These are phyloP conservation scores for Linnemannia hyalina DNA, from an alignment of 192 early-diverging fungal species.

Conservation along the genomic window DNA sequence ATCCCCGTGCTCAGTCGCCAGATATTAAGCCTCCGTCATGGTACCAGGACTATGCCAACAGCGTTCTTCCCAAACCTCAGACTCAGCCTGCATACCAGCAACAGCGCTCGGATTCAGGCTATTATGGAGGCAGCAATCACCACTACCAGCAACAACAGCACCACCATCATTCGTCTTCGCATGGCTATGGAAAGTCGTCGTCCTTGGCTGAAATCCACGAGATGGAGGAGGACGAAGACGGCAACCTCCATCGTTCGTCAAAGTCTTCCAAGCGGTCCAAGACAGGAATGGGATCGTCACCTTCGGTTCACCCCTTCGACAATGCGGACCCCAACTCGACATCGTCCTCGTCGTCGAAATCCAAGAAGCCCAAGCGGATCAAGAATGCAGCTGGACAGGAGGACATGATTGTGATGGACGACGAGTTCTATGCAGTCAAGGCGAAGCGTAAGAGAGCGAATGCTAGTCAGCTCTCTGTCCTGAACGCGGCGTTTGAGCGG, in stretches of 20 bases:
- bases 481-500: conserved; percentile 82
- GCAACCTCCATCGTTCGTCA: conserved; percentile 2
- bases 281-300: not conserved
- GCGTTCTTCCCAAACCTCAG: conserved; percentile 29
- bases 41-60: conserved; percentile 55
- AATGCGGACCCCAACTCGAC: not conserved
- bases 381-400: conserved; percentile 45
- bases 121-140: conserved; percentile 9
- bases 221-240: conserved; percentile 7
- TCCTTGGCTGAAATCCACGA: conserved; percentile 2
- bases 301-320: conserved; percentile 53
- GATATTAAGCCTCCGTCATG: conserved; percentile 51
- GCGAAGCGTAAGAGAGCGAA: conserved; percentile 88
- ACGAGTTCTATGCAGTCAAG: conserved; percentile 61
- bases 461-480: conserved; percentile 81
- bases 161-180: not conserved
- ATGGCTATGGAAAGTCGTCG: not conserved
- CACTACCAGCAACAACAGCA: conserved; percentile 17
- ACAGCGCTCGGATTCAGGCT: conserved; percentile 14
- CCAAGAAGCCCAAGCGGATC: conserved; percentile 52
- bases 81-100: conserved; percentile 14
- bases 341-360: conserved; percentile 18
- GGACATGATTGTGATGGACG: conserved; percentile 47
- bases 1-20: conserved; percentile 44
- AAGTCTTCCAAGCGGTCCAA: conserved; percentile 31